A percentile compares a stretch with the other conserved stretches of the same genome.
phyloP scores from a whole-genome alignment of 2,329 filamentous ascomycete species.

The Corniculantispora saksenae region DNA sequence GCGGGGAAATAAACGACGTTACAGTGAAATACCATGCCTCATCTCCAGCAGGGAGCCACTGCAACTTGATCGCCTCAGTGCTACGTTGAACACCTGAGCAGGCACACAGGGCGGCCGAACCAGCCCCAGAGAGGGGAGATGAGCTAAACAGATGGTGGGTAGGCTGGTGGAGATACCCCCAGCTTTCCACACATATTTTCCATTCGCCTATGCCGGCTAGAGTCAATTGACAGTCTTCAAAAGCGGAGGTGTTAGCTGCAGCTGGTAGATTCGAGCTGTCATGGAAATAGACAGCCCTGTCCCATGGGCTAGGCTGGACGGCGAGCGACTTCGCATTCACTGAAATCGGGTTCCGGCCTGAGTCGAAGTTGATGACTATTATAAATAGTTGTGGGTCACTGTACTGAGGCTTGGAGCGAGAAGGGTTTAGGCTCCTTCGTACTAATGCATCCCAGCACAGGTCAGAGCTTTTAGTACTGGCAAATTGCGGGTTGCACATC shows the following conservation, averaged over 20 bases:
- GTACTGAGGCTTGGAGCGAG: neutral
- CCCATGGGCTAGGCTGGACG: neutral
- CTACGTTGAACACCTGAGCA: neutral
- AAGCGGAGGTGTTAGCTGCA: neutral
- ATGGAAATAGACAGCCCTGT: neutral
- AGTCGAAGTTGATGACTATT: slow-evolving; percentile 1
- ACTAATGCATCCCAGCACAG: neutral
- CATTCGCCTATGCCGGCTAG: neutral
- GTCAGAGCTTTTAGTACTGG: neutral
- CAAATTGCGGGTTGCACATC: neutral
- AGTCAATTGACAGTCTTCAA: neutral
- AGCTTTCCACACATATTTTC: neutral
- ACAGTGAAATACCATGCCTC: slow-evolving; percentile 2
- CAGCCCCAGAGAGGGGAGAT: neutral
- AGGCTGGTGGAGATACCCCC: neutral
- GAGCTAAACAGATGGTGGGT: neutral
- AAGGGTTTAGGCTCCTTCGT: neutral
- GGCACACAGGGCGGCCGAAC: neutral
- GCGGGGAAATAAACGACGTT: slow-evolving; percentile 17
- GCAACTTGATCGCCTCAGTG: neutral
- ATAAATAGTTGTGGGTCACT: neutral
- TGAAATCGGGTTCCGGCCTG: neutral
- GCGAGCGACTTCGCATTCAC: neutral
- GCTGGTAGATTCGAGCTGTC: slow-evolving; percentile 6
- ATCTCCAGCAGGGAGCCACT: neutral